Evolutionary conservation across 1,139 yeast species (phyloP), one percentile per base, ranked within the genome.

Genomic region (Yamadazyma epiphylla): DNA sequence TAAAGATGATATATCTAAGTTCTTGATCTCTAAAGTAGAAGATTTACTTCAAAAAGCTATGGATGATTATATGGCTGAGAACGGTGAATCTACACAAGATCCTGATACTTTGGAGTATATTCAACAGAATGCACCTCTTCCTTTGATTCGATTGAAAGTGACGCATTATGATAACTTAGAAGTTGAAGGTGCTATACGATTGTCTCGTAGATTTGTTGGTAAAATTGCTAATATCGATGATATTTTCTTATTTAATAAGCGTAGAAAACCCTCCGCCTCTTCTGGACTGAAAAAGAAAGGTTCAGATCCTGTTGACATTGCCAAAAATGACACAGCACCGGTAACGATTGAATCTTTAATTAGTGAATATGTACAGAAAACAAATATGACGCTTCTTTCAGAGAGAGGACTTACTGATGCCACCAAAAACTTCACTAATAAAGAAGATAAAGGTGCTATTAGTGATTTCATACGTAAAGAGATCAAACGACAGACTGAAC

Each of bases 111-210:
- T 26, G 5, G 32, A 26, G 5, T 15, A 24, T 2, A 19, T 34
- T 4, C 21, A 19, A 14, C 26, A 36, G 19, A 33, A 43, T 35
- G 27, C 61, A 16, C 94, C 94, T 0, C 57, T 88, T 19, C 99
- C 99, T 0, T 60, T 91, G 32, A 66, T 91, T 5, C 63, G 98
- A 28, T 55, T 94, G 15, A 65, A 88, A 25, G 96, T 91, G 0
- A 96, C 91, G 41, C 89, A 88, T 46, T 70, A 88, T 21, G 96
- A 95, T 0, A 95, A 89, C 4, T 89, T 74, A 47, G 95, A 88
- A 43, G 86, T 91, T 22, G 98, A 89, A 46, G 89, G 91, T 48
- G 86, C 95, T 1, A 69, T 94, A 33, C 60, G 96, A 38, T 86
- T 91, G 44, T 87, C 96, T 4, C 87, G 89, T 48, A 63, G 86